These are phyloP conservation scores for Apiotrichum gracile DNA, from an alignment of 1,284 basidiomycete genomes.

Conservation along the genomic window DNA sequence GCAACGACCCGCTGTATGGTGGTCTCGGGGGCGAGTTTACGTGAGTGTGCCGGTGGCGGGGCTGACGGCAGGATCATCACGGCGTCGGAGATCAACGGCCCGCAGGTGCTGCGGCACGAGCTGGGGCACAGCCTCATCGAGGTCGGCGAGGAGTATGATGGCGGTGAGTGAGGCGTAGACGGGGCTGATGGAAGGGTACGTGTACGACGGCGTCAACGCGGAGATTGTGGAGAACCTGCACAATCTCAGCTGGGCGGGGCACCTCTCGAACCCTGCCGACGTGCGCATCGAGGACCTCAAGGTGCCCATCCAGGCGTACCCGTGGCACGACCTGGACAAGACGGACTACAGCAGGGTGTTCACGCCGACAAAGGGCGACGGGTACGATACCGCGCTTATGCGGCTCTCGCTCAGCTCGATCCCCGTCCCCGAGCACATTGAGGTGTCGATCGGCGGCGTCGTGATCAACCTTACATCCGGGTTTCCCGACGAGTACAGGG, in stretches of 20 bases:
- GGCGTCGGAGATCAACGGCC: conserved; percentile 68
- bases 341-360: conserved; percentile 53
- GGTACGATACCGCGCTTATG: conserved; percentile 46
- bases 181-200: conserved; percentile 49
- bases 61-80: conserved; percentile 60
- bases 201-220: conserved; percentile 69
- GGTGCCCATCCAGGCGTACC: conserved; percentile 69
- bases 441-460: conserved; percentile 56
- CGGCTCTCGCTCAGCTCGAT: conserved; percentile 71
- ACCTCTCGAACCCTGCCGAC: conserved; percentile 53
- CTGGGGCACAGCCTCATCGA: conserved; percentile 56
- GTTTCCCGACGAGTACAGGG: conserved; percentile 28
- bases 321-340: conserved; percentile 55
- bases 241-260: conserved; percentile 62
- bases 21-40: conserved; percentile 77
- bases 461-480: conserved; percentile 27
- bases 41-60: conserved; percentile 51
- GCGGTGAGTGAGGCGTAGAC: no score
- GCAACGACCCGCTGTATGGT: conserved; percentile 74
- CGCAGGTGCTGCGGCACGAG: conserved; percentile 72
- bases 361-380: background rate
- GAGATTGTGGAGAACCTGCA: conserved; percentile 25
- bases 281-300: conserved; percentile 60
- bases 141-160: conserved; percentile 82
- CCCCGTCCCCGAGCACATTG: conserved; percentile 56